Percentiles rank a stretch among this genome's conserved stretches.
phyloP scores from a whole-genome alignment of 2,329 filamentous ascomycete genomes.

The Xylariaceae sp. region DNA sequence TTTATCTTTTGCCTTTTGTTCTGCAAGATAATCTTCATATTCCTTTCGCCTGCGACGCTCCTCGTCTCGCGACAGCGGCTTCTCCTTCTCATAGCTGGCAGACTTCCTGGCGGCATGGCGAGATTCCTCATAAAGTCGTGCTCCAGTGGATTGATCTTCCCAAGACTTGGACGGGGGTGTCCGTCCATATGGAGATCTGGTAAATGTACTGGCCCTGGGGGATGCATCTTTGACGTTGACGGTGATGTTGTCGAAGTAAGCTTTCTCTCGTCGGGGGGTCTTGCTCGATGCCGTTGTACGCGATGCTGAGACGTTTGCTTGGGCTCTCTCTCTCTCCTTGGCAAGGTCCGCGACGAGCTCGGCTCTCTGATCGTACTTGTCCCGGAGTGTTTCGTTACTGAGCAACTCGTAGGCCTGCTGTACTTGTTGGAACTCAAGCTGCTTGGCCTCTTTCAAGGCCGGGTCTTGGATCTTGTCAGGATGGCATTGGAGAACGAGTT shows the following conservation, averaged over 20 bases:
- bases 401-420: constrained; percentile 92
- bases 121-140: constrained; percentile 41
- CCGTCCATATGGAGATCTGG: constrained; percentile 31
- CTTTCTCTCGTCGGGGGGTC: constrained; percentile 33
- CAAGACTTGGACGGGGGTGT: constrained; percentile 38
- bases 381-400: constrained; percentile 67
- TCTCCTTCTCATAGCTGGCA: constrained; percentile 42
- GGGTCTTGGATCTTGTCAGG: constrained; percentile 87
- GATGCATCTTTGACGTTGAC: constrained; percentile 50
- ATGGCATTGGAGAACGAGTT: constrained; percentile 82
- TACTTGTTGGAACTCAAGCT: constrained; percentile 86
- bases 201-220: constrained; percentile 40
- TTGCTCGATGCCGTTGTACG: constrained; percentile 32
- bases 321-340: constrained; percentile 40
- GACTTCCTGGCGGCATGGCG: constrained; percentile 41
- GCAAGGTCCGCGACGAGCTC: constrained; percentile 58
- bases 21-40: constrained; percentile 29
- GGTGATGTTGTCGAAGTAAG: constrained; percentile 42
- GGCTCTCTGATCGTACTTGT: constrained; percentile 74
- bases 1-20: constrained; percentile 16
- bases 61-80: constrained; percentile 38
- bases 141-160: constrained; percentile 43
- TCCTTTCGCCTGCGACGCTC: constrained; percentile 36
- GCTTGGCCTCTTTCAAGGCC: constrained; percentile 69
- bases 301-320: constrained; percentile 8